Conservation (phyloP, 306 rosid genomes). For the Herpetospermum pedunculosum region DNA sequence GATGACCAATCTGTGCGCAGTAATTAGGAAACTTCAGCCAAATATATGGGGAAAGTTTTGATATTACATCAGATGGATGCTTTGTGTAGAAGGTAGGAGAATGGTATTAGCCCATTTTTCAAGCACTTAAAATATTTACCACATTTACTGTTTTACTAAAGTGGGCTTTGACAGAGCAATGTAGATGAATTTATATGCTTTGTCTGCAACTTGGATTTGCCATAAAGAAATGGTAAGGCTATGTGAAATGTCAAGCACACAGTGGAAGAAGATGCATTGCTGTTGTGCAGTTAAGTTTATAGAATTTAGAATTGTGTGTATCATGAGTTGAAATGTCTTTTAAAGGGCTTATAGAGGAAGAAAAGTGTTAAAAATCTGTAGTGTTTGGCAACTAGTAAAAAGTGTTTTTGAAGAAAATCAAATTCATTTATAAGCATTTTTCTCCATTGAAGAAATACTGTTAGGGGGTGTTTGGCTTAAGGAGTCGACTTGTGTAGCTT, state of each 20-base stretch:
- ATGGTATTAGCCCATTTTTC: background rate
- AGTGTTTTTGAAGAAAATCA: no score
- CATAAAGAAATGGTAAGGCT: background rate
- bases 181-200: background rate
- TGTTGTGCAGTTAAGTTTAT: background rate
- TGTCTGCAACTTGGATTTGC: background rate
- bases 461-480: no score
- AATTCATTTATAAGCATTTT: no score
- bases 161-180: background rate
- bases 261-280: background rate
- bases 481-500: no score
- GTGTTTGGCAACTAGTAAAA: no score
- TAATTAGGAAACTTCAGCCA: background rate
- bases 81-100: background rate
- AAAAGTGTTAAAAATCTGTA: no score
- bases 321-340: no score
- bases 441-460: no score
- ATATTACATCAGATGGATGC: background rate
- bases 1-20: conserved; percentile 3
- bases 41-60: background rate
- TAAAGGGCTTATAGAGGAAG: no score
- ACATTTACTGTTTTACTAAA: background rate
- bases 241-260: background rate
- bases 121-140: background rate
- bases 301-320: no score